phyloP scores from a whole-genome alignment of 306 rosid species.

The Pachyrhizus erosus region DNA sequence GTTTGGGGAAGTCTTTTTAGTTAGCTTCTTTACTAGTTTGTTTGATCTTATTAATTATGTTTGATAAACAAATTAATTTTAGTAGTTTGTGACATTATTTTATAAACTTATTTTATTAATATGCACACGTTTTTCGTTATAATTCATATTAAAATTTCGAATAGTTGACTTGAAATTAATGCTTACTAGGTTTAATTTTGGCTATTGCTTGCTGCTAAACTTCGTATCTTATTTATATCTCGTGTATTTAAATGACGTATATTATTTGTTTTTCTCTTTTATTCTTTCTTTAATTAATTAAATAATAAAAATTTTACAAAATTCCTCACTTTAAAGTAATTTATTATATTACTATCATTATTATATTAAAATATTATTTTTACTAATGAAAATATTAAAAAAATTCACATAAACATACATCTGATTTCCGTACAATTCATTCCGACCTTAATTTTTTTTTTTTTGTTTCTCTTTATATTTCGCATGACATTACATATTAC shows the following conservation, averaged over 20 bases:
- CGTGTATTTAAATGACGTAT: not conserved
- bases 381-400: not conserved
- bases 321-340: not conserved
- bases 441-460: no score
- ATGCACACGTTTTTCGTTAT: not conserved
- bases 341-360: not conserved
- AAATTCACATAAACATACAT: no score
- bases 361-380: not conserved
- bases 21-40: no score
- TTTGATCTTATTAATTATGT: no score
- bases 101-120: no score
- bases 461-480: no score
- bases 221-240: not conserved
- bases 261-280: not conserved
- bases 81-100: not conserved
- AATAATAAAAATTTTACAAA: no score
- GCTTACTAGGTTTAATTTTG: not conserved
- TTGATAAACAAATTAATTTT: not conserved
- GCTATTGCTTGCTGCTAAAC: not conserved
- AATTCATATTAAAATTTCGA: no score
- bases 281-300: not conserved
- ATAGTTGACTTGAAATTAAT: not conserved
- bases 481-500: no score
- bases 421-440: no score
- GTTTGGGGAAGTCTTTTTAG: not conserved